A percentile compares a stretch with the other conserved stretches of the same genome.
phyloP scores from a whole-genome alignment of 139 green algal species.

The Pleodorina starrii region DNA sequence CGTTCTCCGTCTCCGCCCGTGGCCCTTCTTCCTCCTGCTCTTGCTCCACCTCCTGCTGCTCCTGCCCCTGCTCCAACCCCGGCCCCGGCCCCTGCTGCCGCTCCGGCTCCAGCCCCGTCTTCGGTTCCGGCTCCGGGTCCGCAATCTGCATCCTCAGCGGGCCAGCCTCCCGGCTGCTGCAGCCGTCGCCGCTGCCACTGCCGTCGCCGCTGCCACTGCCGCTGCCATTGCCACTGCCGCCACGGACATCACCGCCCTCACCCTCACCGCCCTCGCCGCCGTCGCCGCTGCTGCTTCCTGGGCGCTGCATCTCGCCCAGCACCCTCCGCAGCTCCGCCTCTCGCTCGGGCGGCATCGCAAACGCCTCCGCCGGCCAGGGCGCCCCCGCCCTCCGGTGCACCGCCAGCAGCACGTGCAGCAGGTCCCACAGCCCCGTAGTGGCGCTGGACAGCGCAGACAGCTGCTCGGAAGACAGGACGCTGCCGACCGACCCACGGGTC shows the following conservation, averaged over 20 bases:
- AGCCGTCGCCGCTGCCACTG: too few species aligned
- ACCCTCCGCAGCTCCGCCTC: neutral
- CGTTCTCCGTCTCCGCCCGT: neutral
- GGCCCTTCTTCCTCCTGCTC: neutral
- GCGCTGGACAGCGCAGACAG: neutral
- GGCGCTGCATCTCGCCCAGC: neutral
- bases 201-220: neutral
- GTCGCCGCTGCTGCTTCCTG: neutral
- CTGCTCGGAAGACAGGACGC: conserved; percentile 4
- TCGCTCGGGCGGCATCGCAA: neutral
- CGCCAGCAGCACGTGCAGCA: conserved; percentile 31
- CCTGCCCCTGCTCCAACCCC: neutral
- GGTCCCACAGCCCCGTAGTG: conserved; percentile 29
- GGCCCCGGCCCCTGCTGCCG: too few species aligned
- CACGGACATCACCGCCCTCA: neutral
- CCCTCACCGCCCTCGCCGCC: neutral
- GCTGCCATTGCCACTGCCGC: neutral
- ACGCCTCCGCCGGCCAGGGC: conserved; percentile 8
- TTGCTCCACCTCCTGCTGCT: neutral
- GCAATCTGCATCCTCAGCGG: too few species aligned
- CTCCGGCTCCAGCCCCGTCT: too few species aligned
- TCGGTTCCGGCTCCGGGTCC: too few species aligned
- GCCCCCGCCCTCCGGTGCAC: neutral
- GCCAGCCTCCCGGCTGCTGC: too few species aligned
- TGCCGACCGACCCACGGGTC: neutral